Evolutionary conservation across 108 stramenopile species (phyloP).

Genomic region (Pseudonitzschia multiseries): DNA sequence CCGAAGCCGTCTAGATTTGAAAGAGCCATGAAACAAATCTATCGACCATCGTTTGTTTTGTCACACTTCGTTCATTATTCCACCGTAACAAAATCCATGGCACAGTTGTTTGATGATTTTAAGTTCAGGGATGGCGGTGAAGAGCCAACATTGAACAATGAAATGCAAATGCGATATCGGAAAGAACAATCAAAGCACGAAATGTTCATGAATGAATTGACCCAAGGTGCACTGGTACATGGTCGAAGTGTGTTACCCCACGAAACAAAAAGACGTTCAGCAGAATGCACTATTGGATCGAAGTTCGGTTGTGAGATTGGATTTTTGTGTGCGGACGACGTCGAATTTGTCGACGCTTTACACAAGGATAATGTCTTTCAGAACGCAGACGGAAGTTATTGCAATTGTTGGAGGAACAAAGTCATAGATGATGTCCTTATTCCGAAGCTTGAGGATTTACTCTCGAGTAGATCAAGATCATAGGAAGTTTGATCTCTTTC

Average conservation of each 20-base stretch:
- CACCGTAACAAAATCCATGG: slow-evolving; percentile 54
- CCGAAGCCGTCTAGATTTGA: slow-evolving; percentile 74
- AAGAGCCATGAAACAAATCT: slow-evolving; percentile 82
- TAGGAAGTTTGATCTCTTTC: not conserved
- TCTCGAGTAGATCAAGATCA: not conserved
- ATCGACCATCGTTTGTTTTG: slow-evolving; percentile 66
- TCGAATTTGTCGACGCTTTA: slow-evolving; percentile 25
- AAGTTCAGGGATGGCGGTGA: slow-evolving; percentile 13
- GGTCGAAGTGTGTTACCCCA: slow-evolving; percentile 38
- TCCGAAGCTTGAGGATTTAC: slow-evolving; percentile 12
- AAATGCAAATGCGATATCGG: not conserved
- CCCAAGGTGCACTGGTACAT: slow-evolving; percentile 77
- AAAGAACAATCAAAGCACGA: slow-evolving; percentile 22
- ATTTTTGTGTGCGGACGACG: slow-evolving; percentile 28
- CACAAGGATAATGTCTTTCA: slow-evolving; percentile 25
- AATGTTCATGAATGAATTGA: slow-evolving; percentile 53
- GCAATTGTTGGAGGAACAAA: slow-evolving; percentile 60
- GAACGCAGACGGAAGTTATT: slow-evolving; percentile 51
- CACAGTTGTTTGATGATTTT: slow-evolving; percentile 45
- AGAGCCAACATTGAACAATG: slow-evolving; percentile 5
- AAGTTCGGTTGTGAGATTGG: slow-evolving; percentile 29
- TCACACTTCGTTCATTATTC: slow-evolving; percentile 86
- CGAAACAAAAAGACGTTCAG: slow-evolving; percentile 32
- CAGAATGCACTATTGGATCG: slow-evolving; percentile 26
- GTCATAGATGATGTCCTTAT: slow-evolving; percentile 29